Conservation (phyloP, 1,139 yeast genomes). For the Protomyces pachydermus region DNA sequence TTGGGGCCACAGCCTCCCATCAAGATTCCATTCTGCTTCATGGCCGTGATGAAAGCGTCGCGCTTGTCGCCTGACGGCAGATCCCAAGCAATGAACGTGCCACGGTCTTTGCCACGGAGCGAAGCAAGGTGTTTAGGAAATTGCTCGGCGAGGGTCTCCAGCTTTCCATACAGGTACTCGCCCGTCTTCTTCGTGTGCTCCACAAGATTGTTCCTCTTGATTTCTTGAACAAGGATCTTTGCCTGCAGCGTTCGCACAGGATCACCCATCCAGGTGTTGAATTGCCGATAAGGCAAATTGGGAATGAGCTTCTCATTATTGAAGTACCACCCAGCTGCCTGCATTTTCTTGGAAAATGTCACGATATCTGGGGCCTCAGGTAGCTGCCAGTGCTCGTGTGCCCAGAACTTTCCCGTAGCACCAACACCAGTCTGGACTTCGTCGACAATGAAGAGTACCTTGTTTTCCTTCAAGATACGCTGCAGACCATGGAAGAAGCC, state of each 20-base stretch:
- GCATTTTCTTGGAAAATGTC: slow-evolving; percentile 79
- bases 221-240: slow-evolving; percentile 61
- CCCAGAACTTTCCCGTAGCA: slow-evolving; percentile 81
- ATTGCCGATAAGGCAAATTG: slow-evolving; percentile 66
- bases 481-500: slow-evolving; percentile 74
- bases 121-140: slow-evolving; percentile 49
- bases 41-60: slow-evolving; percentile 53
- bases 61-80: slow-evolving; percentile 51
- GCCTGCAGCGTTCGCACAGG: slow-evolving; percentile 73
- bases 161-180: slow-evolving; percentile 52
- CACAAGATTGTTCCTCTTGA: slow-evolving; percentile 56
- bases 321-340: slow-evolving; percentile 80
- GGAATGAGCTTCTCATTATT: slow-evolving; percentile 66
- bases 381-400: slow-evolving; percentile 74
- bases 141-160: slow-evolving; percentile 49
- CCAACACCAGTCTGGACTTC: slow-evolving; percentile 88
- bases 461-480: slow-evolving; percentile 62
- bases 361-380: slow-evolving; percentile 73
- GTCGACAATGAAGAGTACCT: slow-evolving; percentile 66
- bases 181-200: slow-evolving; percentile 58
- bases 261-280: slow-evolving; percentile 91
- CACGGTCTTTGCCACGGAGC: slow-evolving; percentile 70
- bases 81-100: slow-evolving; percentile 78
- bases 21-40: slow-evolving; percentile 62
- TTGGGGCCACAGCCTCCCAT: slow-evolving; percentile 76